Conservation (phyloP, 768 basidiomycete genomes). For the Kwoniella shandongensis region DNA sequence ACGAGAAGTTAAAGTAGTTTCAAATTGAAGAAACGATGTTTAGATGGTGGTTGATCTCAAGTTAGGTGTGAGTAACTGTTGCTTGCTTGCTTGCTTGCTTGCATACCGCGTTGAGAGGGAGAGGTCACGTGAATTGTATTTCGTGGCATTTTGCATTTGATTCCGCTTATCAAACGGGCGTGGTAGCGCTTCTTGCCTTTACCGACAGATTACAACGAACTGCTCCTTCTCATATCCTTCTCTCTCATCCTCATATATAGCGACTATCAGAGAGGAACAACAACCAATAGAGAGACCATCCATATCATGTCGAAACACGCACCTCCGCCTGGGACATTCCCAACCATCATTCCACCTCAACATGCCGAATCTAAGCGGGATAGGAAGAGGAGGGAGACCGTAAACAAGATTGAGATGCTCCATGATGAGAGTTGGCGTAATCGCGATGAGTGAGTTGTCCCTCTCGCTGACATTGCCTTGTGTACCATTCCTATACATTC, state of each 20-base stretch:
- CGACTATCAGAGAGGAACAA: background rate
- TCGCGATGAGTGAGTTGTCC: conserved; percentile 49
- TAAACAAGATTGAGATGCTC: conserved; percentile 55
- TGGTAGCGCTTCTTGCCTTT: background rate
- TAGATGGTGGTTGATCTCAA: no score
- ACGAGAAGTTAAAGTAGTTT: no score
- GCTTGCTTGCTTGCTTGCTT: no score
- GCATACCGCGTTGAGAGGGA: no score
- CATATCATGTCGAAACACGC: conserved; percentile 21
- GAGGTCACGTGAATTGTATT: no score
- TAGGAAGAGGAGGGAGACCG: conserved; percentile 55
- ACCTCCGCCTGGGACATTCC: conserved; percentile 8
- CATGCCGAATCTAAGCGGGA: conserved; percentile 53
- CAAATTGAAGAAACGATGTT: no score
- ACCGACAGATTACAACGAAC: background rate
- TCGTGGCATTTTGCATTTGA: no score
- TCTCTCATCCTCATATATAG: background rate
- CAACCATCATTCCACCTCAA: conserved; percentile 45
- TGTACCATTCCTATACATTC: background rate
- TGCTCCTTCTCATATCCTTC: background rate
- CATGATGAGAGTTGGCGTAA: conserved; percentile 54
- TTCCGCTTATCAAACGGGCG: no score
- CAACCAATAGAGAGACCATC: background rate
- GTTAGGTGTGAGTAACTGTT: no score
- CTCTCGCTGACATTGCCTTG: background rate